Conservation (phyloP, 2,329 filamentous ascomycete species). For the Neophaeococcomyces aloes region DNA sequence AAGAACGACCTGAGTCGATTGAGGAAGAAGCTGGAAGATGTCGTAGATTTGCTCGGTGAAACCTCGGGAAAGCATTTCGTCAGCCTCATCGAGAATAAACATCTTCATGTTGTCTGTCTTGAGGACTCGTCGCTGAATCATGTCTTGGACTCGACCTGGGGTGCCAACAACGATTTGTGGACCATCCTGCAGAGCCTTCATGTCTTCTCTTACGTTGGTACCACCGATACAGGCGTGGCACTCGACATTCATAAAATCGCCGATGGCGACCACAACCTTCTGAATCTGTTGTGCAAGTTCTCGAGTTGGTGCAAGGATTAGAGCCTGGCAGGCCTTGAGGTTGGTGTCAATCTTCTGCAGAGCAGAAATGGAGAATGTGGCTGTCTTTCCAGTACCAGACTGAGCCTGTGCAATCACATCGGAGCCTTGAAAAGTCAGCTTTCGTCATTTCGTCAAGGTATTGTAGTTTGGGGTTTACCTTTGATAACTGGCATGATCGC, state of each 20-base stretch:
- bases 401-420: conserved; percentile 99
- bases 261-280: conserved; percentile 96
- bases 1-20: conserved; percentile 96
- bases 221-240: conserved; percentile 99
- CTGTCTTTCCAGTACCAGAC: conserved; percentile 99
- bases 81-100: conserved; percentile 98
- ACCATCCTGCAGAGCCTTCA: conserved; percentile 92
- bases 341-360: conserved; percentile 96
- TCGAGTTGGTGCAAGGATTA: conserved; percentile 95
- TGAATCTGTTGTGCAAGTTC: conserved; percentile 99
- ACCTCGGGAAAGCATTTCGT: conserved; percentile 98
- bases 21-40: conserved; percentile 97
- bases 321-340: conserved; percentile 93
- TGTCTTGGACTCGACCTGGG: conserved; percentile 95
- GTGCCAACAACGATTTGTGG: conserved; percentile 97
- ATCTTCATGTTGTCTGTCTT: conserved; percentile 99
- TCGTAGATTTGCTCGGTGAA: conserved; percentile 99
- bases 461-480: conserved; percentile 51
- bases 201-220: conserved; percentile 95
- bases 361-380: conserved; percentile 97
- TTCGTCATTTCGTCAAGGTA: conserved; percentile 8
- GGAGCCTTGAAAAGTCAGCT: conserved; percentile 51
- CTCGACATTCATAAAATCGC: conserved; percentile 99
- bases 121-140: conserved; percentile 96
- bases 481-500: conserved; percentile 99